A percentile compares a stretch with the other conserved stretches of the same genome.
Evolutionary conservation across 305 asterid genomes (phyloP).

Genomic region (Fraxinus platypoda): DNA sequence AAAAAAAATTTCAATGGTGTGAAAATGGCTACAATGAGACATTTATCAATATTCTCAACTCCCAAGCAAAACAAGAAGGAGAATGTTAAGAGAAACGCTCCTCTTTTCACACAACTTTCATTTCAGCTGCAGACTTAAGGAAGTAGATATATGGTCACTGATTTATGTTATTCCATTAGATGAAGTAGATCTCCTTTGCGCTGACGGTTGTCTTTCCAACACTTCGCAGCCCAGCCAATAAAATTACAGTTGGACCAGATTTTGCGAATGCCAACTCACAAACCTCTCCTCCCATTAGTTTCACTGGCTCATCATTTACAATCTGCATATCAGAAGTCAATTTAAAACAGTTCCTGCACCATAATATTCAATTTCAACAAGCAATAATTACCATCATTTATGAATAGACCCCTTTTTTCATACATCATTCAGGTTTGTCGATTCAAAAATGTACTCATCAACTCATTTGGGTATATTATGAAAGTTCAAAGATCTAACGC

Average conservation of each 20-base stretch:
- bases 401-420: neutral
- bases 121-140: neutral
- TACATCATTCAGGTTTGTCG: neutral
- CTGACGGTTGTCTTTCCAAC: slow-evolving; percentile 98
- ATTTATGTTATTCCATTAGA: neutral
- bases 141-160: slow-evolving; percentile 1
- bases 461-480: slow-evolving; percentile 6
- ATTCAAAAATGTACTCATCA: slow-evolving; percentile 5
- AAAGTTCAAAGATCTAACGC: neutral
- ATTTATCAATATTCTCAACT: neutral
- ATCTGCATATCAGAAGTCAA: slow-evolving; percentile 44
- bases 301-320: slow-evolving; percentile 83
- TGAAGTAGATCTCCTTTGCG: slow-evolving; percentile 39
- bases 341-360: slow-evolving; percentile 8
- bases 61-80: slow-evolving; percentile 1
- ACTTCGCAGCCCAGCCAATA: slow-evolving; percentile 97
- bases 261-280: slow-evolving; percentile 86
- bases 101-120: neutral
- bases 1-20: neutral
- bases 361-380: slow-evolving; percentile 7
- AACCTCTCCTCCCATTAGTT: slow-evolving; percentile 95
- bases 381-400: slow-evolving; percentile 17
- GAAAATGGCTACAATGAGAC: neutral
- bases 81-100: neutral
- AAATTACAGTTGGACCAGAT: slow-evolving; percentile 74